Base-by-base conservation (phyloP, 2,329 filamentous ascomycete species). In the Cladosporium sp. region DNA sequence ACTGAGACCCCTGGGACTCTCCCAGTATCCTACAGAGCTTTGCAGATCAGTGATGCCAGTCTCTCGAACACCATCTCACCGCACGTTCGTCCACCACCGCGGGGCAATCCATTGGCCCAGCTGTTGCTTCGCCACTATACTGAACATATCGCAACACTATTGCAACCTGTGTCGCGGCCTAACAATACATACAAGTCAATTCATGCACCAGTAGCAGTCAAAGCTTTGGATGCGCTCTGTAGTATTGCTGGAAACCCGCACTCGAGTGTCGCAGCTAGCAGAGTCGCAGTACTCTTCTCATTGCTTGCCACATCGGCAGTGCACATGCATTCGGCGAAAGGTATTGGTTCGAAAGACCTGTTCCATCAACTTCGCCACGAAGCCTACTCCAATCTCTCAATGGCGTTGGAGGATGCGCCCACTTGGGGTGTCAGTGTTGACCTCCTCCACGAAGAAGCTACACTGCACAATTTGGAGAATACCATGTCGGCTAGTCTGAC, bases 341-440 rank as follows among this genome's bases (percentile, higher is more conserved):
- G 30, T 32, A 28, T 32, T 3, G 16, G 26, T 2, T 56, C 51
- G 18, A 28, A 32, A 32, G 26, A 30, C 21, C 28, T 56, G 18
- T 56, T 56, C 8, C 51, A 32, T 30, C 26, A 28, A 21, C 51
- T 56, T 8, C 51, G 30, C 26, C 51, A 56, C 16, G 26, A 56
- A 56, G 51, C 51, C 18, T 56, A 56, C 30, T 56, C 51, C 3
- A 56, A 56, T 32, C 51, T 56, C 21, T 56, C 51, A 16, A 28
- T 56, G 16, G 51, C 51, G 30, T 56, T 56, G 18, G 30, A 56
- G 18, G 26, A 56, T 23, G 39, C 39, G 8, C 39, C 39, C 10
- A 46, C 39, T 46, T 23, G 39, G 39, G 21, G 39, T 46, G n/a
- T 21, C n/a, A 3, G 39, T 46, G 39, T 46, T 5, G 13, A 46